Evolutionary conservation across 2,329 filamentous ascomycete species (phyloP).

Genomic region (Aspergillus fijiensis): DNA sequence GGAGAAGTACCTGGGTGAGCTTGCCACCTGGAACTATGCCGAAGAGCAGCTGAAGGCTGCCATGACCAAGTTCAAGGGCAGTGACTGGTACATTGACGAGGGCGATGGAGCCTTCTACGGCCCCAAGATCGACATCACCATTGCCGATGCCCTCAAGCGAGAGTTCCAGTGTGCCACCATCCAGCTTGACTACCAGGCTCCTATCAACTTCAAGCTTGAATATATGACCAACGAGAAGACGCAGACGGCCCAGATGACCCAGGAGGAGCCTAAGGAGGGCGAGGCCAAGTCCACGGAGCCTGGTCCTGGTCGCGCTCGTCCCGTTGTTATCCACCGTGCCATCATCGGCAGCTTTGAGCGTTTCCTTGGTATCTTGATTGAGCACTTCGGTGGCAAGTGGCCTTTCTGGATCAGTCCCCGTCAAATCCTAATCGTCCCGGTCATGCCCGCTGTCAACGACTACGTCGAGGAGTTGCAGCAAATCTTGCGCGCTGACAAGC

Average conservation of each 20-base stretch:
- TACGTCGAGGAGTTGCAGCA: slow-evolving; percentile 50
- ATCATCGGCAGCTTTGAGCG: slow-evolving; percentile 54
- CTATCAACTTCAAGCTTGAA: slow-evolving; percentile 81
- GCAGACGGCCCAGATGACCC: slow-evolving; percentile 50
- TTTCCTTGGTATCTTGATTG: slow-evolving; percentile 52
- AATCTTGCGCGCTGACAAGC: slow-evolving; percentile 46
- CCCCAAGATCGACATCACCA: slow-evolving; percentile 96
- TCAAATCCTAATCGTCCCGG: slow-evolving; percentile 51
- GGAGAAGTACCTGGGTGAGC: slow-evolving; percentile 84
- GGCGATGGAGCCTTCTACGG: slow-evolving; percentile 98
- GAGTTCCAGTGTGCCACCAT: slow-evolving; percentile 92
- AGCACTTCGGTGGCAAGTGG: slow-evolving; percentile 55
- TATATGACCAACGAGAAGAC: slow-evolving; percentile 71
- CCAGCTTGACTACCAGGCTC: slow-evolving; percentile 86
- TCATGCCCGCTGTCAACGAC: slow-evolving; percentile 51
- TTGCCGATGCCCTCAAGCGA: slow-evolving; percentile 80
- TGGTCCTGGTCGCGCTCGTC: slow-evolving; percentile 47
- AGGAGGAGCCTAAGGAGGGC: slow-evolving; percentile 36
- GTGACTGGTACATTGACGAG: slow-evolving; percentile 84
- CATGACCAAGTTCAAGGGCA: slow-evolving; percentile 72
- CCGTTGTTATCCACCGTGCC: slow-evolving; percentile 53
- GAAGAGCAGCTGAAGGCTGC: slow-evolving; percentile 78
- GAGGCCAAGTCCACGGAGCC: slow-evolving; percentile 41
- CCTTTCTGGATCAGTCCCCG: slow-evolving; percentile 55
- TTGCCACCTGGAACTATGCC: slow-evolving; percentile 85